phyloP scores from a whole-genome alignment of 2,329 filamentous ascomycete genomes.

The Dactylonectria macrodidyma region DNA sequence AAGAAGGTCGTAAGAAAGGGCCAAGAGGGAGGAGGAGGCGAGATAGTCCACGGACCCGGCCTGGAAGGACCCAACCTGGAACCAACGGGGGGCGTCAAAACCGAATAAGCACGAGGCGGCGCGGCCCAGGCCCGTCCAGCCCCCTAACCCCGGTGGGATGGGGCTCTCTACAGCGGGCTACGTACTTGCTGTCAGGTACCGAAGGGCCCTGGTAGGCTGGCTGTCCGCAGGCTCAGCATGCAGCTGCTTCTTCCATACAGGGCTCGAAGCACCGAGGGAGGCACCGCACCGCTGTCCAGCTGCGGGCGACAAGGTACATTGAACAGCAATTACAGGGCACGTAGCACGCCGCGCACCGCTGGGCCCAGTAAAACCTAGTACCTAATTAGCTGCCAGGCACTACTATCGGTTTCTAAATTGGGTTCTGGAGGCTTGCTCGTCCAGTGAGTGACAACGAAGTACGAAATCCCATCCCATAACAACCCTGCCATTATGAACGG shows the following conservation, averaged over 20 bases:
- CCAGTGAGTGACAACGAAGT: constrained; percentile 4
- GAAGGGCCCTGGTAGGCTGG: neutral
- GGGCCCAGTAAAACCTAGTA: neutral
- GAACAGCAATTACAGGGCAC: neutral
- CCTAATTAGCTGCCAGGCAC: neutral
- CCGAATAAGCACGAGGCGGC: constrained; percentile 22
- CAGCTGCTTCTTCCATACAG: neutral
- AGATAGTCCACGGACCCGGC: constrained; percentile 21
- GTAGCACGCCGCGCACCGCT: neutral
- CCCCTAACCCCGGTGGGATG: constrained; percentile 23
- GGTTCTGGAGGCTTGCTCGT: neutral
- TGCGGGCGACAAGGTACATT: neutral
- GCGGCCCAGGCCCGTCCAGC: constrained; percentile 27
- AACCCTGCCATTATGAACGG: neutral
- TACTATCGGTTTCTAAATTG: neutral
- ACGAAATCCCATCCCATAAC: constrained; percentile 14
- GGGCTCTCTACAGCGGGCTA: constrained; percentile 4
- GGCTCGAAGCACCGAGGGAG: neutral
- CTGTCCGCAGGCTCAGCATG: neutral
- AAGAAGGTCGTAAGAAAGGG: constrained; percentile 42
- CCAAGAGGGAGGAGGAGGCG: constrained; percentile 43
- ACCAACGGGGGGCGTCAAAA: constrained; percentile 4
- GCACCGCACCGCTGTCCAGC: neutral
- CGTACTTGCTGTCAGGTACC: constrained; percentile 3
- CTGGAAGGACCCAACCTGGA: neutral